Evolutionary conservation across 331 rosid species (phyloP), one percentile per base, ranked within the genome.

Genomic region (Erythrophleum ivorense): DNA sequence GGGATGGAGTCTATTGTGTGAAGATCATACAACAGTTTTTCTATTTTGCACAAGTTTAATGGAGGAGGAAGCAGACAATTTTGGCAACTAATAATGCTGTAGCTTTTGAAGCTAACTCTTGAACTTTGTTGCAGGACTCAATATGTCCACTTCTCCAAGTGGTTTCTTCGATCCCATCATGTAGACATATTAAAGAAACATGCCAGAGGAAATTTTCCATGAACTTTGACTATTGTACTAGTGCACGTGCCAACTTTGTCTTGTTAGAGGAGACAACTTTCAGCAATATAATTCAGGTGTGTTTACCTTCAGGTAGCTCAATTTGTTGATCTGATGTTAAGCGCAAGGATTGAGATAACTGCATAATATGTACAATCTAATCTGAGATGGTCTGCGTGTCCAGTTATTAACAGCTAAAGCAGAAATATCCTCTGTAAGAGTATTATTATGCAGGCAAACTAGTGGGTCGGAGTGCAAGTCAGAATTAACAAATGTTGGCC

Each of bases 1-100:
- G 98, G 99, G 97, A 90, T 83, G 93, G 95, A 91, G 94, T 91
- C 91, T 91, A 84, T 84, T 93, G 91, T 91, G 90, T 91, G 97
- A 92, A 85, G 94, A 89, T 90, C 98, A 93, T 85, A 89, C 97
- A 84, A 60, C 93, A 79, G 84, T 87, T 93, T 93, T 93, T 90
- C 91, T 90, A 88, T 85, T 91, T 89, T 91, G 82, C 92, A 90
- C 93, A 90, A 91, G 89, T 91, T 95, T 88, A 88, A 86, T 89
- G 95, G 97, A 90, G 93, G 91, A 86, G 90, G 96, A 89, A 84
- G 97, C 84, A 86, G 92, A 92, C 89, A 93, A 72, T 90, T 95
- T 88, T 90, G 98, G 95, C 78, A 79, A 86, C 89, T 91, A 91
- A 79, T 91, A 76, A 82, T 78, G 84, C 75, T 74, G 63, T 79